These are phyloP conservation scores for Limnomonas spitsbergensis DNA, from an alignment of 139 green algal genomes.

Conservation along the genomic window DNA sequence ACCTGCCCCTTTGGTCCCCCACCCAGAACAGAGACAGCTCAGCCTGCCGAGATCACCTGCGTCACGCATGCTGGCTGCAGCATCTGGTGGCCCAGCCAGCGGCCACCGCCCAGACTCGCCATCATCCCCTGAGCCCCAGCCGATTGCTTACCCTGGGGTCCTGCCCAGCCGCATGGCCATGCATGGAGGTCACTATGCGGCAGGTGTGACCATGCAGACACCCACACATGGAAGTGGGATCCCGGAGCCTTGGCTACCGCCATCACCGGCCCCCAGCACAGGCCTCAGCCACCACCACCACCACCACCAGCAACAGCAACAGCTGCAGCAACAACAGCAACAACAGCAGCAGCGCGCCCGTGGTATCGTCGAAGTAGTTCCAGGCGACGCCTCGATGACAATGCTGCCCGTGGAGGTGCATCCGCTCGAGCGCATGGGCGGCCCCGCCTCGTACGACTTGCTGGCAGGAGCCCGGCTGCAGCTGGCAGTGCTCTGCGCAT, in stretches of 20 bases:
- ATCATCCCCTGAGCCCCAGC: neutral
- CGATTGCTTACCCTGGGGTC: neutral
- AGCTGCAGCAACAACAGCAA: no score
- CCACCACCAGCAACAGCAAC: no score
- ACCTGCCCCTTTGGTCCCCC: no score
- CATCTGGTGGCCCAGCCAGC: neutral
- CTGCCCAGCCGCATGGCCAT: neutral
- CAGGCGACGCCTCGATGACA: neutral
- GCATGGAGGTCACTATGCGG: no score
- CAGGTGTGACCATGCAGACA: neutral
- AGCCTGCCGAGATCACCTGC: no score
- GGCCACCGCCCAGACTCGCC: neutral
- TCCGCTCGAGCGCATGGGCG: neutral
- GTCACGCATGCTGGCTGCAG: no score
- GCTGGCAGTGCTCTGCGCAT: neutral
- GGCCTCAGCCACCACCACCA: neutral
- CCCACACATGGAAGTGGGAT: no score
- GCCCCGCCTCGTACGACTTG: neutral
- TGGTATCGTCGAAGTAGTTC: neutral
- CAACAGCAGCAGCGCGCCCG: no score
- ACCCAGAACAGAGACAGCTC: no score
- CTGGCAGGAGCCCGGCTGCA: neutral
- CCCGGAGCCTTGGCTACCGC: no score
- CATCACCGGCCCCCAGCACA: neutral
- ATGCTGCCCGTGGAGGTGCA: no score